Evolutionary conservation across 2,329 filamentous ascomycete genomes (phyloP), one percentile per base, ranked within the genome.

Genomic region (Teratosphaeria zuluensis): DNA sequence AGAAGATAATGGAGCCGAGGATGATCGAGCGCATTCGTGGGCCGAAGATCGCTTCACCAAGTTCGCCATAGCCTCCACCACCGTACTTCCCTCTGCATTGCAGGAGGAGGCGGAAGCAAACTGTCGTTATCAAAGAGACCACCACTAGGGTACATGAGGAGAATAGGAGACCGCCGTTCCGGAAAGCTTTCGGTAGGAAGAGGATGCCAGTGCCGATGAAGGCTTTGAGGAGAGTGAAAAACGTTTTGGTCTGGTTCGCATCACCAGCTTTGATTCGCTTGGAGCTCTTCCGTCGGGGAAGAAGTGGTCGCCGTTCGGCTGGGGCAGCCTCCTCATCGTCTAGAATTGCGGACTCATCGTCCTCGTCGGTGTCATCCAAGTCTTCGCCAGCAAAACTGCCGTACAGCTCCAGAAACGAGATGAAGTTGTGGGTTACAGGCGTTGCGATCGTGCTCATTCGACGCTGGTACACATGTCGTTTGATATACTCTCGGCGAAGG

Each of bases 141-240:
- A 77, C 74, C 53, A 90, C 72, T 63, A 91, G 80, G 0, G 85
- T 85, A 55, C 89, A 73, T 0, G 84, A 85, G 0, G 87, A 90
- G 69, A 91, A 91, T 11, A 90, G 75, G 56, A 91, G 85, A 28
- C 88, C 88, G 38, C 88, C 88, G 63, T 91, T 91, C 67, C 84
- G 83, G 74, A 90, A 91, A 0, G 88, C 88, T 69, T 89, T 90
- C 53, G 88, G 88, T 52, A 91, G 72, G 68, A 91, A 91, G 84
- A 91, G 89, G 70, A 91, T 90, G 61, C 88, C 88, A 0, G 88
- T 91, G 54, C 88, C 88, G 56, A 91, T 82, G 66, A 91, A 91
- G 1, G 88, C 87, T 71, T 91, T 91, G 56, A 91, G 76, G 9
- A 90, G 77, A 0, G 87, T 91, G 71, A 90, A 90, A 73, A 91